Conservation (phyloP, 2,329 filamentous ascomycete genomes). For the Nigrograna mackinnonii region DNA sequence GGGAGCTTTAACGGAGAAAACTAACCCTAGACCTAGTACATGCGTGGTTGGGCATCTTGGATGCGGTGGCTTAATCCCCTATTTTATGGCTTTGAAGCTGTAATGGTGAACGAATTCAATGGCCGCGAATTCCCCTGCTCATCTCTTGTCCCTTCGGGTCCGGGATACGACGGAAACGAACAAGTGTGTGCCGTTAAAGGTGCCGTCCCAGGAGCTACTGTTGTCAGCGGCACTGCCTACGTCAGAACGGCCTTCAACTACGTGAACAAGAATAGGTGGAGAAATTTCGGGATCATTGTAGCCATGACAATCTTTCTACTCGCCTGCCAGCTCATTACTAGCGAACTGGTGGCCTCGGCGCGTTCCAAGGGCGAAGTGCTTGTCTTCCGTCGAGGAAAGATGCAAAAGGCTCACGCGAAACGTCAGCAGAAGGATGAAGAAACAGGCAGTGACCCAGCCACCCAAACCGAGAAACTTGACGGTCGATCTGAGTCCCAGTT, state of each 20-base stretch:
- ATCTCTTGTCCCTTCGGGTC: constrained; percentile 61
- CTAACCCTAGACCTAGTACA: constrained; percentile 60
- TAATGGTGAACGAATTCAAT: constrained; percentile 69
- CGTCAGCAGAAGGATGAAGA: constrained; percentile 38
- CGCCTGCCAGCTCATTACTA: constrained; percentile 69
- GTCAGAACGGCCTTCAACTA: constrained; percentile 60
- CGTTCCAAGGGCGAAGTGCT: constrained; percentile 67
- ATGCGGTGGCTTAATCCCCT: constrained; percentile 51
- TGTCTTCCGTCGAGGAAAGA: constrained; percentile 70
- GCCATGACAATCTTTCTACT: constrained; percentile 78
- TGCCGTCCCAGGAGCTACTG: constrained; percentile 54
- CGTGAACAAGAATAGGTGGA: constrained; percentile 62
- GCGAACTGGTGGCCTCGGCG: constrained; percentile 69
- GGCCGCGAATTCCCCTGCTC: constrained; percentile 61
- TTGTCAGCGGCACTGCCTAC: constrained; percentile 59
- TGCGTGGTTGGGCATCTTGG: constrained; percentile 61
- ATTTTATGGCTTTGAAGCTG: constrained; percentile 67
- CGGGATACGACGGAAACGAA: constrained; percentile 54
- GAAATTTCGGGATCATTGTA: constrained; percentile 78
- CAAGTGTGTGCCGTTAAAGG: constrained; percentile 66
- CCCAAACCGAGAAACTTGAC: constrained; percentile 28
- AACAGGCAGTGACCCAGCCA: constrained; percentile 31
- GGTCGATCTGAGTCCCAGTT: constrained; percentile 29
- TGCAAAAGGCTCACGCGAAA: constrained; percentile 33
- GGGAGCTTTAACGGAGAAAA: no score